phyloP scores from a whole-genome alignment of 257 asterid species.

The Solanum clarkiae region DNA sequence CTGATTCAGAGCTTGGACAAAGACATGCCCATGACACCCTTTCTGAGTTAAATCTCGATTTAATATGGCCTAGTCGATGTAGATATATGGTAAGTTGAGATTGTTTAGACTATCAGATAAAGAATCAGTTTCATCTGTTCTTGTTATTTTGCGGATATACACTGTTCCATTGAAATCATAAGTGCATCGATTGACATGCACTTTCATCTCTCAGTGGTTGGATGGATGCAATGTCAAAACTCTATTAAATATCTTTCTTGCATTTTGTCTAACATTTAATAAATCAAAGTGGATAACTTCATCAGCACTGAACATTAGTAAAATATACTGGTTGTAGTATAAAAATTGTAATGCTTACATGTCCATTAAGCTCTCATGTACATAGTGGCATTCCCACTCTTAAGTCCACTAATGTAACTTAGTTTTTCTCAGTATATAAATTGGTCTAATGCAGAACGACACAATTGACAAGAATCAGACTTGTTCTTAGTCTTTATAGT shows the following conservation, averaged over 20 bases:
- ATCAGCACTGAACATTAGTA: slow-evolving; percentile 2
- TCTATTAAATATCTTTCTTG: neutral
- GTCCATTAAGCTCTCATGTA: slow-evolving; percentile 22
- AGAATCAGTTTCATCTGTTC: neutral
- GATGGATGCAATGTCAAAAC: neutral
- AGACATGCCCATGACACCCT: neutral
- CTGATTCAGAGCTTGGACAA: neutral
- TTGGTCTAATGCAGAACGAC: neutral
- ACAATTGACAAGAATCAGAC: neutral
- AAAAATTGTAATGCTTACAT: neutral
- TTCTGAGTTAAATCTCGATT: neutral
- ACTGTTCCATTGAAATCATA: neutral
- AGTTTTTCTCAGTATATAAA: slow-evolving; percentile 24
- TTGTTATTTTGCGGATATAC: neutral
- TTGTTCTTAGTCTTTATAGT: neutral
- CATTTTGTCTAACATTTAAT: neutral
- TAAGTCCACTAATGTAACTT: slow-evolving; percentile 17
- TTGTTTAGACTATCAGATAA: no score
- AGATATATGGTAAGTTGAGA: no score
- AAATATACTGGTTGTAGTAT: neutral
- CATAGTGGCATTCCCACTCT: slow-evolving; percentile 56
- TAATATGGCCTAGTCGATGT: neutral
- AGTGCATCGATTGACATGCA: neutral
- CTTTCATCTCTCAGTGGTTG: neutral
- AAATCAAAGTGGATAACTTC: slow-evolving; percentile 14